Percentiles rank a stretch among this genome's conserved stretches.
Conservation (phyloP, 345 rosid genomes). For the Eutrema yunnanense region DNA sequence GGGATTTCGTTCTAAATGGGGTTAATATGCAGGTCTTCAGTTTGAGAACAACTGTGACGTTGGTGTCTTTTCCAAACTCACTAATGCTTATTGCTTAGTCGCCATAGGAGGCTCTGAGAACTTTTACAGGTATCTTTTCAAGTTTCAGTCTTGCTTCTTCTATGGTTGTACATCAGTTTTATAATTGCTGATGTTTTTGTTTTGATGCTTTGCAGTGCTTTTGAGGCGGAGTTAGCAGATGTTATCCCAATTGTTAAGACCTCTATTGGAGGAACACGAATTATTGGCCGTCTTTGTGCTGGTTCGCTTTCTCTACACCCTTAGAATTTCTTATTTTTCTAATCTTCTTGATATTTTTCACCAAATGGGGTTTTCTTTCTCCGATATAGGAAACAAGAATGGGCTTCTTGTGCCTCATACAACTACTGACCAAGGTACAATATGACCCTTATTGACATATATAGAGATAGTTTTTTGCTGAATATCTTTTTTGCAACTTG, state of each 20-base stretch:
- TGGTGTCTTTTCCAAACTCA: conserved; percentile 83
- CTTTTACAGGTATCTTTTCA: conserved; percentile 56
- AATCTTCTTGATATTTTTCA: not conserved
- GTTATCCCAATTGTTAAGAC: conserved; percentile 89
- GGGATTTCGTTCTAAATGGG: not conserved
- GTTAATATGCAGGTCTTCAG: conserved; percentile 50
- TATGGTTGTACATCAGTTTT: not conserved
- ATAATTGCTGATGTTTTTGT: not conserved
- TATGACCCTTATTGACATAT: not conserved
- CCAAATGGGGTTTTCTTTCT: not conserved
- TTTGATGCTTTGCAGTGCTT: conserved; percentile 38
- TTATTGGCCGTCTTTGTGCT: conserved; percentile 82
- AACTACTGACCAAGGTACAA: conserved; percentile 89
- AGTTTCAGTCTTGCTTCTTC: not conserved
- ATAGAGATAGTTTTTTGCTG: not conserved
- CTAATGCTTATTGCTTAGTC: conserved; percentile 86
- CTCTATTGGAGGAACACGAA: conserved; percentile 75
- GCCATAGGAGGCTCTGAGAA: conserved; percentile 66
- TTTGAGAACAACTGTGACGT: conserved; percentile 84
- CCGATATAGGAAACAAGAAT: conserved; percentile 72
- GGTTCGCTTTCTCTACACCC: conserved; percentile 35
- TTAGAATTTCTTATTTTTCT: not conserved
- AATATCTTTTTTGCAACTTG: not conserved
- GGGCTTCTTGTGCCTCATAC: conserved; percentile 95
- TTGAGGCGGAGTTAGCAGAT: conserved; percentile 83